Evolutionary conservation across 306 rosid genomes (phyloP).

Genomic region (Pterocarpus santalinus): DNA sequence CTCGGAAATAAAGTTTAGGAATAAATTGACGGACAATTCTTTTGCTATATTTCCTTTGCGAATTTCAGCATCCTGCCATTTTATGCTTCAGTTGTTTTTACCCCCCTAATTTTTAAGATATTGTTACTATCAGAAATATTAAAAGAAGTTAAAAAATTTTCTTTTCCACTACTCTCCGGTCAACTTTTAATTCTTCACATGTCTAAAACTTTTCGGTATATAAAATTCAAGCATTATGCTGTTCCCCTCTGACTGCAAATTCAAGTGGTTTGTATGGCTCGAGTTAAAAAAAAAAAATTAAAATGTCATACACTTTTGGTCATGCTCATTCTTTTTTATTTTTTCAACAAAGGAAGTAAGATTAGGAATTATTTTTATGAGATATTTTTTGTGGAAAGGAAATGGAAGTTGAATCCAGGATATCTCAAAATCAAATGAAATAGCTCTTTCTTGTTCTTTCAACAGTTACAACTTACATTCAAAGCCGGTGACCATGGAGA

Average conservation of each 20-base stretch:
- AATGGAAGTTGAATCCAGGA: too few relatives aligned
- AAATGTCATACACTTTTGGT: background rate
- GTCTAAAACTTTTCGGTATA: background rate
- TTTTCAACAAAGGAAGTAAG: too few relatives aligned
- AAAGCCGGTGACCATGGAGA: constrained; percentile 51
- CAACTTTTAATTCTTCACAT: constrained; percentile 18
- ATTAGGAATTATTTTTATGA: too few relatives aligned
- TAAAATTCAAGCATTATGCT: background rate
- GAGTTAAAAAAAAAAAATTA: constrained; percentile 19
- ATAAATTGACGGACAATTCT: constrained; percentile 22
- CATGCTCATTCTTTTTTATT: background rate
- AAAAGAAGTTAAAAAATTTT: background rate
- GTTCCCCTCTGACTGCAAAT: background rate
- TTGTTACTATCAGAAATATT: too few relatives aligned
- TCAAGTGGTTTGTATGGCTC: constrained; percentile 23
- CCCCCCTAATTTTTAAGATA: too few relatives aligned
- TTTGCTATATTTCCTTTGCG: background rate
- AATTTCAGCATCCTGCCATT: constrained; percentile 28
- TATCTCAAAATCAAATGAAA: too few relatives aligned
- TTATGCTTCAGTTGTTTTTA: background rate
- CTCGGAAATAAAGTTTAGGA: constrained; percentile 9
- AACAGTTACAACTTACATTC: constrained; percentile 33
- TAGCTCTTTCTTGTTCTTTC: constrained; percentile 10
- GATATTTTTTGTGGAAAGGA: too few relatives aligned
- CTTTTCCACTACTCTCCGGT: background rate